Percentiles rank a stretch among this genome's conserved stretches.
phyloP scores from a whole-genome alignment of 2,329 filamentous ascomycete species.

The Septoria linicola region DNA sequence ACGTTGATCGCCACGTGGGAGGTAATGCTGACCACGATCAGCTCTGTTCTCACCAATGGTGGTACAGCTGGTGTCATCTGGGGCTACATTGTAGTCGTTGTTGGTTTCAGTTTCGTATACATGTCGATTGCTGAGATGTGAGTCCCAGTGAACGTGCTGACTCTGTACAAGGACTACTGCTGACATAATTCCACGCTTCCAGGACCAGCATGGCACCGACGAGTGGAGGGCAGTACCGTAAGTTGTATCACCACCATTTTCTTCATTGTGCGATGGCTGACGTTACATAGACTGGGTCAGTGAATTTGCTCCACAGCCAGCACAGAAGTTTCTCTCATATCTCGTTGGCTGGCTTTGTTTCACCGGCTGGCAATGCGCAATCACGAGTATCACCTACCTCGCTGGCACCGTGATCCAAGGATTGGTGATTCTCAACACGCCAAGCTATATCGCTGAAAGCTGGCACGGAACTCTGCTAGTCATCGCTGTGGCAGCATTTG shows the following conservation, averaged over 20 bases:
- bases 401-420: slow-evolving; percentile 15
- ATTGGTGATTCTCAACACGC: slow-evolving; percentile 21
- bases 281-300: no score
- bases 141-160: no score
- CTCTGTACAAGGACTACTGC: no score
- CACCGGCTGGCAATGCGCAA: slow-evolving; percentile 17
- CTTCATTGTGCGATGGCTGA: no score
- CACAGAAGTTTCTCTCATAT: slow-evolving; percentile 15
- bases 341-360: slow-evolving; percentile 21
- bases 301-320: slow-evolving; percentile 10
- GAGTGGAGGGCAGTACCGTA: no score
- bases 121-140: slow-evolving; percentile 13
- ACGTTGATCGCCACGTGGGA: slow-evolving; percentile 15
- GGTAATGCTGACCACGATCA: slow-evolving; percentile 10
- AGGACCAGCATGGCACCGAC: no score
- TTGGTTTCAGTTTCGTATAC: slow-evolving; percentile 12
- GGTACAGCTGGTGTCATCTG: slow-evolving; percentile 9
- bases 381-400: slow-evolving; percentile 14
- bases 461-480: slow-evolving; percentile 53
- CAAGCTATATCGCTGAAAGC: slow-evolving; percentile 10
- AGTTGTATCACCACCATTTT: no score
- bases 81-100: slow-evolving; percentile 9
- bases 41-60: slow-evolving; percentile 12
- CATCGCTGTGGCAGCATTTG: slow-evolving; percentile 44
- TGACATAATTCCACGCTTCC: no score